Evolutionary conservation across 192 early-diverging fungal species (phyloP).

Genomic region (Allomyces arbusculus): DNA sequence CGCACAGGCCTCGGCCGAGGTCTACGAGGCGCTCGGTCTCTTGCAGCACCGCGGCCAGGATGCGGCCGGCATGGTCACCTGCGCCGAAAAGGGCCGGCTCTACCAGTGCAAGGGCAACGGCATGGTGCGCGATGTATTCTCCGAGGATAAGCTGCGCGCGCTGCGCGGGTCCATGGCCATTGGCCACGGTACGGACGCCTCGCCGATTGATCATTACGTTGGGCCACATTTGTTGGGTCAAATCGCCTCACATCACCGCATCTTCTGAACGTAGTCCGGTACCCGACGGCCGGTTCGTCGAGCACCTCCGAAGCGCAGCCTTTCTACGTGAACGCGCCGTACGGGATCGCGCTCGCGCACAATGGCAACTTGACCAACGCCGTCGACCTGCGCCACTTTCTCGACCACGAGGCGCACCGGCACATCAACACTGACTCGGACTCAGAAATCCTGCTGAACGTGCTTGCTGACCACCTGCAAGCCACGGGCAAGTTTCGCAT

Average conservation of each 20-base stretch:
- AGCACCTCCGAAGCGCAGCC: conserved; percentile 94
- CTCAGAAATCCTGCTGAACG: conserved; percentile 93
- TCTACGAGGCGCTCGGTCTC: conserved; percentile 84
- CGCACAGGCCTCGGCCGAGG: conserved; percentile 55
- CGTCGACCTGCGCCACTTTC: conserved; percentile 58
- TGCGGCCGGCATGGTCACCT: conserved; percentile 97
- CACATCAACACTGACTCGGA: conserved; percentile 99
- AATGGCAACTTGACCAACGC: conserved; percentile 98
- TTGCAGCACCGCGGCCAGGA: conserved; percentile 99
- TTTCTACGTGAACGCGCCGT: conserved; percentile 99
- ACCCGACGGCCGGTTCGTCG: conserved; percentile 94
- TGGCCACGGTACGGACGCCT: conserved; percentile 64
- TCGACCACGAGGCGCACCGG: conserved; percentile 90
- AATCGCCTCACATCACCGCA: conserved; percentile 1
- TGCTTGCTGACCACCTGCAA: conserved; percentile 93
- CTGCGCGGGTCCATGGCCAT: conserved; percentile 80
- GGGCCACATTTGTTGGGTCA: conserved; percentile 1
- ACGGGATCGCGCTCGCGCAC: conserved; percentile 89
- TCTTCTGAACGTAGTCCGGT: conserved; percentile 47
- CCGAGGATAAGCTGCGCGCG: conserved; percentile 46
- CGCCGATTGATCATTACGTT: conserved; percentile 1
- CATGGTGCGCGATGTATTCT: conserved; percentile 97
- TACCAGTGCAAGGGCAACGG: conserved; percentile 99
- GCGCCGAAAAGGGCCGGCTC: conserved; percentile 83
- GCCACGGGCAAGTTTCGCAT: conserved; percentile 89